Evolutionary conservation across 2,329 filamentous ascomycete genomes (phyloP).

Genomic region (Claviceps africana): DNA sequence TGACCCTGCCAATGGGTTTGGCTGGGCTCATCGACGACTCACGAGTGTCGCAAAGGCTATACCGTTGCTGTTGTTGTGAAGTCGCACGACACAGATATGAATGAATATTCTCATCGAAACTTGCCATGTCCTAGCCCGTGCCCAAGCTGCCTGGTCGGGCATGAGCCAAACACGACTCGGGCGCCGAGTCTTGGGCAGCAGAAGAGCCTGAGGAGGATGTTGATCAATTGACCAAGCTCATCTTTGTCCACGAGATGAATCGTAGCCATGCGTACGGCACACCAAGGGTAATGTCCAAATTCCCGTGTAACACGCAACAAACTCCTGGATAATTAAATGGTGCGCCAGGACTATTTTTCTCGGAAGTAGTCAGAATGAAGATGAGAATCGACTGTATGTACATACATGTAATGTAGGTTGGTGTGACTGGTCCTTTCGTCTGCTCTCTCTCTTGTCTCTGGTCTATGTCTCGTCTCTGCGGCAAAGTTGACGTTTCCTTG

Average conservation of each 20-base stretch:
- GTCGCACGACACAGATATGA: neutral
- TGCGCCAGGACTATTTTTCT: neutral
- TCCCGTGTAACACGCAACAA: no score
- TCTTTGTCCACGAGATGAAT: neutral
- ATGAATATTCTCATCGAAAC: neutral
- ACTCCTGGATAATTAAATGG: neutral
- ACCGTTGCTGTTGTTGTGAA: neutral
- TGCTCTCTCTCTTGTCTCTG: no score
- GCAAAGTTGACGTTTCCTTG: neutral
- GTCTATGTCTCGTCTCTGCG: neutral
- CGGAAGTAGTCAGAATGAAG: no score
- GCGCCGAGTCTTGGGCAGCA: neutral
- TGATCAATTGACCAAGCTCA: neutral
- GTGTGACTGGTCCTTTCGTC: neutral
- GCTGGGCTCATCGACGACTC: no score
- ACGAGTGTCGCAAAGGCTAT: no score
- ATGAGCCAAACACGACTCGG: neutral
- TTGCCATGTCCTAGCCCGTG: neutral
- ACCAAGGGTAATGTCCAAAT: neutral
- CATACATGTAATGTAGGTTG: neutral
- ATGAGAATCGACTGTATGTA: no score
- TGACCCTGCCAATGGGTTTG: no score
- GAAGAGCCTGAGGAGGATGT: neutral
- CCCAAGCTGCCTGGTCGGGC: neutral
- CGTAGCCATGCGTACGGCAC: neutral